Percentiles rank a stretch among this genome's conserved stretches.
Evolutionary conservation across 441 rosid genomes (phyloP).

Genomic region (Bruguiera hainesii): DNA sequence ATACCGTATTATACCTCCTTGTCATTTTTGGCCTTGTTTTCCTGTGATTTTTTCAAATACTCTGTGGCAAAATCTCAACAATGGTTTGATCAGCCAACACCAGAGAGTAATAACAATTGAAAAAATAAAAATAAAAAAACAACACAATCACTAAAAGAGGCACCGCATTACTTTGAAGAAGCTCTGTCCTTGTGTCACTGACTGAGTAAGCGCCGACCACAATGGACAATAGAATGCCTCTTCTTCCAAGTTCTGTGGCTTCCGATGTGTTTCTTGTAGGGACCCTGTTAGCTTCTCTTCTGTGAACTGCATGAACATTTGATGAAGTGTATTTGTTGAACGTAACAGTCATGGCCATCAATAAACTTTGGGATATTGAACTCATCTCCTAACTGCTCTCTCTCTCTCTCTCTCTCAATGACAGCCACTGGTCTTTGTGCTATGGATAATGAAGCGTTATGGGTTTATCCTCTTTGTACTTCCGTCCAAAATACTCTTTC

Average conservation of each 20-base stretch:
- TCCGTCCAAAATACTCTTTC: neutral
- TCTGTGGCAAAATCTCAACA: constrained; percentile 37
- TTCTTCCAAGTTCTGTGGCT: constrained; percentile 1
- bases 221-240: constrained; percentile 22
- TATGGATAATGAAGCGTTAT: constrained; percentile 13
- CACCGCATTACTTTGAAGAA: constrained; percentile 51
- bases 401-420: constrained; percentile 11
- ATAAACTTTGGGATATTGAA: neutral
- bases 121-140: neutral
- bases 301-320: neutral
- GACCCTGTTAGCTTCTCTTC: neutral
- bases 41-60: constrained; percentile 80
- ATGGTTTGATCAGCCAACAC: neutral
- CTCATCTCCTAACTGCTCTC: neutral
- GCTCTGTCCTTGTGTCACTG: constrained; percentile 46
- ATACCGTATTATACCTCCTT: constrained; percentile 54
- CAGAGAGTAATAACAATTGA: neutral
- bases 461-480: neutral
- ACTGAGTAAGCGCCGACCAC: constrained; percentile 50
- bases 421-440: constrained; percentile 28
- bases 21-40: constrained; percentile 72
- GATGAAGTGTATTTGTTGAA: neutral
- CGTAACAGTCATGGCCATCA: constrained; percentile 1
- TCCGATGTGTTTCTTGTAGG: neutral
- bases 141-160: neutral